These are phyloP conservation scores for Stylosanthes scabra DNA, from an alignment of 331 rosid species.

Conservation along the genomic window DNA sequence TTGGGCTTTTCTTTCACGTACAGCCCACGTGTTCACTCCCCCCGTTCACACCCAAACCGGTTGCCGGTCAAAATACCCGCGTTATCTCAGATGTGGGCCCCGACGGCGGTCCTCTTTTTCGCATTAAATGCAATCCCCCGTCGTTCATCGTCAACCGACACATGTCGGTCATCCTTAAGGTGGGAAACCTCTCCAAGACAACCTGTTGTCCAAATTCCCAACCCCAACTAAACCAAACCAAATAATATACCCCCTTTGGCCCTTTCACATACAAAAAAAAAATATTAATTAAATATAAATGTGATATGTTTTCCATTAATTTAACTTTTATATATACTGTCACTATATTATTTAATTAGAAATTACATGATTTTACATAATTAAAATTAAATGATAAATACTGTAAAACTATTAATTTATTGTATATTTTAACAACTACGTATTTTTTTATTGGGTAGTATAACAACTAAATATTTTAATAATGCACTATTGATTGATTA, in stretches of 20 bases:
- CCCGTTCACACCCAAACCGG: conserved; percentile 60
- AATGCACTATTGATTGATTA: too few relatives aligned
- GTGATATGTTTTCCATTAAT: too few relatives aligned
- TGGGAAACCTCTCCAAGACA: conserved; percentile 66
- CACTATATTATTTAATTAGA: too few relatives aligned
- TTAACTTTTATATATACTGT: too few relatives aligned
- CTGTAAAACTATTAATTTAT: too few relatives aligned
- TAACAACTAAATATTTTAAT: too few relatives aligned
- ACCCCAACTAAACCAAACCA: conserved; percentile 14
- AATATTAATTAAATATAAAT: neutral
- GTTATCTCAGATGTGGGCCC: conserved; percentile 47
- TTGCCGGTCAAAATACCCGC: conserved; percentile 78
- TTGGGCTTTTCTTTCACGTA: conserved; percentile 27
- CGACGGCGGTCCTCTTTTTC: conserved; percentile 28
- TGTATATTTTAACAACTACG: too few relatives aligned
- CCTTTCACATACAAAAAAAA: conserved; percentile 51
- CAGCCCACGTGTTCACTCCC: conserved; percentile 42
- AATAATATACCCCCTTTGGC: conserved; percentile 54
- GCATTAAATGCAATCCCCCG: conserved; percentile 46
- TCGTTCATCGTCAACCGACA: conserved; percentile 55
- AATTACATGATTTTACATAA: too few relatives aligned
- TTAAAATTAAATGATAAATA: too few relatives aligned
- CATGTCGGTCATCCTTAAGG: conserved; percentile 59
- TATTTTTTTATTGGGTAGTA: too few relatives aligned
- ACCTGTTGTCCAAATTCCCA: conserved; percentile 83